Percentiles rank a stretch among this genome's conserved stretches.
These are phyloP conservation scores for Zea mays DNA, from an alignment of 176 grass and related monocot genomes.

Conservation along the genomic window DNA sequence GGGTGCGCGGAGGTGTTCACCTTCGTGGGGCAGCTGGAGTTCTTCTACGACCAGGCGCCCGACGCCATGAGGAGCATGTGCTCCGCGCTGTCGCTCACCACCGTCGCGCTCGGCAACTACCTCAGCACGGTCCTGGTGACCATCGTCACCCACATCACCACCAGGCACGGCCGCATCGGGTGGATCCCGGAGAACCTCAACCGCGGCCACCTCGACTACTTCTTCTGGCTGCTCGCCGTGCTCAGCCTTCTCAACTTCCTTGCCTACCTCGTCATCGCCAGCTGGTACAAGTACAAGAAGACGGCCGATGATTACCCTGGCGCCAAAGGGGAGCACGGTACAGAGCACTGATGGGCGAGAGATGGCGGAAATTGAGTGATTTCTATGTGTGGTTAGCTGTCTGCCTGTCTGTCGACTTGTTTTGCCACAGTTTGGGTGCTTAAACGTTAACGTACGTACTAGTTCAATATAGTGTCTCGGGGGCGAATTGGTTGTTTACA, in stretches of 20 bases:
- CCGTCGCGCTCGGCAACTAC: constrained; percentile 66
- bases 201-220: constrained; percentile 77
- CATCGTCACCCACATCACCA: constrained; percentile 55
- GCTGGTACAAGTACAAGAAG: constrained; percentile 88
- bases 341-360: constrained; percentile 31
- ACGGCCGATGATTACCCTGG: constrained; percentile 47
- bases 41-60: constrained; percentile 94
- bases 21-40: constrained; percentile 80
- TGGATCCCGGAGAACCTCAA: constrained; percentile 93
- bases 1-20: constrained; percentile 78
- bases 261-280: constrained; percentile 61
- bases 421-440: too few relatives aligned
- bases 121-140: constrained; percentile 79
- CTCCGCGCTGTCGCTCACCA: constrained; percentile 76
- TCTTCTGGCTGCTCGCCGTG: constrained; percentile 73
- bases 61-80: constrained; percentile 85
- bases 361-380: too few relatives aligned
- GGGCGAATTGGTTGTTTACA: too few relatives aligned
- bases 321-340: constrained; percentile 9
- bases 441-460: too few relatives aligned
- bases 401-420: too few relatives aligned
- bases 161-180: constrained; percentile 49
- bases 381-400: too few relatives aligned
- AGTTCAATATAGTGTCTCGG: too few relatives aligned
- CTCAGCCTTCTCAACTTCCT: constrained; percentile 69